A percentile compares a stretch with the other conserved stretches of the same genome.
Evolutionary conservation across 2,329 filamentous ascomycete genomes (phyloP).

Genomic region (Colletotrichum karsti): DNA sequence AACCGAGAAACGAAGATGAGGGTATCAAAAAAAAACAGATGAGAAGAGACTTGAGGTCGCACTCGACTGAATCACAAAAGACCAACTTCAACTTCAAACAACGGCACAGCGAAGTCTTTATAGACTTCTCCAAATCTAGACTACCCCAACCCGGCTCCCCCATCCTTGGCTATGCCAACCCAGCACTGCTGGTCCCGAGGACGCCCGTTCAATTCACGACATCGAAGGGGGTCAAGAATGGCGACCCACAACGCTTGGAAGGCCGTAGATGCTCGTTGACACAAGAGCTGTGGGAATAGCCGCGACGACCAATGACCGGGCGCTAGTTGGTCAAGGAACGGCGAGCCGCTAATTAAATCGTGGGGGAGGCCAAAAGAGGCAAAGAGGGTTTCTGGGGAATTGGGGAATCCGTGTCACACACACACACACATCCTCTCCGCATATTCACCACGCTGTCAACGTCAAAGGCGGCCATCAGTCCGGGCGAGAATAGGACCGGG

Average conservation of each 20-base stretch:
- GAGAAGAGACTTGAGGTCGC: not conserved
- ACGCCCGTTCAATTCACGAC: not conserved
- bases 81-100: not conserved
- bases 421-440: not conserved
- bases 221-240: not conserved
- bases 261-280: conserved; percentile 6
- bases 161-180: not conserved
- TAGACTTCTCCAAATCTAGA: not conserved
- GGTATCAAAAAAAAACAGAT: not conserved
- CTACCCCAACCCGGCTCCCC: not conserved
- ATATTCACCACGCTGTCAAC: no score
- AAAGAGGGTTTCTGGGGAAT: conserved; percentile 21
- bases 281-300: not conserved
- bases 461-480: not conserved
- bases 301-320: conserved; percentile 3
- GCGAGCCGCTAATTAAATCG: conserved; percentile 19
- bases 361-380: conserved; percentile 15
- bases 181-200: not conserved
- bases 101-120: conserved; percentile 18
- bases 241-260: conserved; percentile 6
- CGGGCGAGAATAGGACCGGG: not conserved
- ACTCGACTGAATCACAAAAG: conserved; percentile 4
- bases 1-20: not conserved
- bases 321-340: conserved; percentile 1
- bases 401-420: conserved; percentile 9